Conservation (phyloP, 75 land plant genomes). For the Chamaecyparis obtusa region DNA sequence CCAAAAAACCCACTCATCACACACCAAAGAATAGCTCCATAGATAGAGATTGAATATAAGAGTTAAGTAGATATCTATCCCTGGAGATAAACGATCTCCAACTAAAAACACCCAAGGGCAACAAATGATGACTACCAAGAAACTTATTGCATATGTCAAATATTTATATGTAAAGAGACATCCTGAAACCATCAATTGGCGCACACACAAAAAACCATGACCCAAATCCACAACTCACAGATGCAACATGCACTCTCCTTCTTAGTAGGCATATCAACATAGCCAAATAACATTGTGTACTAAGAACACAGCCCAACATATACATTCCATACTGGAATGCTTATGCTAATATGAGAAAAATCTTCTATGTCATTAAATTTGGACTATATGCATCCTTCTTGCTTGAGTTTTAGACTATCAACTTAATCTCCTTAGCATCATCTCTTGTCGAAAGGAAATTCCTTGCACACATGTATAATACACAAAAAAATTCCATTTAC, state of each 20-base stretch:
- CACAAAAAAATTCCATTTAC: not conserved
- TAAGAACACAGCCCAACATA: not conserved
- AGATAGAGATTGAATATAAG: not conserved
- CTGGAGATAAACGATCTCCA: not conserved
- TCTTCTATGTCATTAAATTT: not conserved
- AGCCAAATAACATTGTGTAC: not conserved
- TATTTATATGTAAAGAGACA: not conserved
- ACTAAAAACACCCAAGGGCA: not conserved
- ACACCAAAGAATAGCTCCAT: no score
- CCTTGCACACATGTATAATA: not conserved
- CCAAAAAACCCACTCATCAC: no score
- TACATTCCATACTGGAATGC: not conserved
- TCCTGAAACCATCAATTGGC: not conserved
- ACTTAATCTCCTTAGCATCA: not conserved
- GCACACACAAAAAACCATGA: not conserved
- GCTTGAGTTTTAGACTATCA: not conserved
- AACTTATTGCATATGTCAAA: not conserved
- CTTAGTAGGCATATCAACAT: not conserved
- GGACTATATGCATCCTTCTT: not conserved
- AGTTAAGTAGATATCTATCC: not conserved
- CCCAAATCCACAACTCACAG: not conserved
- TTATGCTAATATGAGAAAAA: not conserved
- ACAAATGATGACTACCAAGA: not conserved
- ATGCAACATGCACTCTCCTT: not conserved
- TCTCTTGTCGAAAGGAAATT: not conserved